phyloP scores from a whole-genome alignment of 495 filamentous ascomycete species.

The Penicillium desertorum region DNA sequence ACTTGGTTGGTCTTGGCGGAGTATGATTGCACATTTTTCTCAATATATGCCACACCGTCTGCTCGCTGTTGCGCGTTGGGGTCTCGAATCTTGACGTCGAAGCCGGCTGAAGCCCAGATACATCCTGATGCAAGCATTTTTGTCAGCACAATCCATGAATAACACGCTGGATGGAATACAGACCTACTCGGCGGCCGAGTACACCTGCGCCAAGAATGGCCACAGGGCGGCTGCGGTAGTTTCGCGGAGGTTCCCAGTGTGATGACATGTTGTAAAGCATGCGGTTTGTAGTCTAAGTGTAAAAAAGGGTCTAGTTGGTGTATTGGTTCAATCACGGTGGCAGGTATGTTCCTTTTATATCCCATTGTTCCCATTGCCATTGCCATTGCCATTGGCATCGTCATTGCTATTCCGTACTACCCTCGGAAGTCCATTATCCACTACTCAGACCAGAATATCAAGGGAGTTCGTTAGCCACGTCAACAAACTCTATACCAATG shows the following conservation, averaged over 20 bases:
- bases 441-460: not conserved
- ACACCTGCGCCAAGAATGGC: conserved; percentile 48
- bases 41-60: conserved; percentile 38
- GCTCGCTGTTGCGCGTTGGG: conserved; percentile 36
- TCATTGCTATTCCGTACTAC: not conserved
- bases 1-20: conserved; percentile 29
- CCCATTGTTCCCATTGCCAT: not conserved
- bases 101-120: conserved; percentile 45
- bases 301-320: not conserved
- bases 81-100: conserved; percentile 43
- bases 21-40: conserved; percentile 37
- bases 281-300: not conserved
- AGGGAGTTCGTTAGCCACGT: not conserved
- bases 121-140: conserved; percentile 16
- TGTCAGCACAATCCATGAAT: conserved; percentile 1
- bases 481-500: not conserved
- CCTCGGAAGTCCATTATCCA: not conserved
- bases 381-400: not conserved
- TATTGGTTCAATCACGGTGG: not conserved
- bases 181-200: conserved; percentile 46
- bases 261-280: conserved; percentile 9
- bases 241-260: conserved; percentile 32
- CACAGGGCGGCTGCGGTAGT: conserved; percentile 42
- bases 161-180: not conserved
- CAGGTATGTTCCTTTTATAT: conserved; percentile 7